A percentile compares a stretch with the other conserved stretches of the same genome.
Conservation (phyloP, 495 filamentous ascomycete species). For the Annulohypoxylon nitens region DNA sequence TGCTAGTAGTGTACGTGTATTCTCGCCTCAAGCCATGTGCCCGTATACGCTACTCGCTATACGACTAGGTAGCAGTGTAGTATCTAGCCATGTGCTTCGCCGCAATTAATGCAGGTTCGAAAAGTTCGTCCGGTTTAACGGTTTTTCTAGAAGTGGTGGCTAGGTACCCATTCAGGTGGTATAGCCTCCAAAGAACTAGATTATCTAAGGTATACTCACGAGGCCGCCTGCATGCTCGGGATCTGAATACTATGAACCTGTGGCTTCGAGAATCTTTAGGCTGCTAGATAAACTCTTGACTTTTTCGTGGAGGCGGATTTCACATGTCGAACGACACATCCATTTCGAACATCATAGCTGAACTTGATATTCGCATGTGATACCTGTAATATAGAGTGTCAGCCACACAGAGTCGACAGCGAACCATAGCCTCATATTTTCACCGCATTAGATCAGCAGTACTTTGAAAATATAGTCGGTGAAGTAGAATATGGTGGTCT, state of each 20-base stretch:
- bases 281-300: background rate
- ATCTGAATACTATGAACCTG: background rate
- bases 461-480: background rate
- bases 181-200: background rate
- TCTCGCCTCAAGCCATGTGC: conserved; percentile 4
- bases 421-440: background rate
- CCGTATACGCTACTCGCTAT: background rate
- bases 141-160: background rate
- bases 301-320: background rate
- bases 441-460: background rate
- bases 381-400: background rate
- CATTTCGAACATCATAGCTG: background rate
- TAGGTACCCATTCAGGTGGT: background rate
- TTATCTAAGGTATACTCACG: background rate
- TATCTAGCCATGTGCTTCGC: conserved; percentile 3
- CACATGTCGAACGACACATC: background rate
- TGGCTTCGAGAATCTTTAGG: background rate
- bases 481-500: background rate
- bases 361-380: background rate
- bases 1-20: background rate
- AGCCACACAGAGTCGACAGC: background rate
- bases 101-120: background rate
- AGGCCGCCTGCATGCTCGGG: background rate
- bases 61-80: background rate
- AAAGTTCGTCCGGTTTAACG: background rate